Percentiles rank a stretch among this genome's conserved stretches.
Conservation (phyloP, 768 basidiomycete species). For the Naganishia vaughanmartiniae region DNA sequence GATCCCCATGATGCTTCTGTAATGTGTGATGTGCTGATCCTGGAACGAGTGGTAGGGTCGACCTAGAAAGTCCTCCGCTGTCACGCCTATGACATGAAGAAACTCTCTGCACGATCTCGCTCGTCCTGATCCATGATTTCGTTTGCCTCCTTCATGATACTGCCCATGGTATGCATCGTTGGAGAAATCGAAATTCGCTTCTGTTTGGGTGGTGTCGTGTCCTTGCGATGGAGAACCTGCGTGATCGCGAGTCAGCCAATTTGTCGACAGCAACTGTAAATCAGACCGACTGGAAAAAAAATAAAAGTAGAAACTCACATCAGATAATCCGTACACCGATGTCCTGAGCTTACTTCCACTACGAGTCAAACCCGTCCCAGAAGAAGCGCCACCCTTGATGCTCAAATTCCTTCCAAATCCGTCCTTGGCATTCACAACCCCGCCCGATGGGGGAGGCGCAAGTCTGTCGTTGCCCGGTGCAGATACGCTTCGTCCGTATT, state of each 20-base stretch:
- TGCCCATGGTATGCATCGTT: slow-evolving; percentile 28
- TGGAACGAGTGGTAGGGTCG: neutral
- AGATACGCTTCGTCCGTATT: slow-evolving; percentile 18
- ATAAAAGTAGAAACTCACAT: neutral
- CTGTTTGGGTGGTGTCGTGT: slow-evolving; percentile 3
- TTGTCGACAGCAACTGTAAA: neutral
- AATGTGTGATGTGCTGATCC: neutral
- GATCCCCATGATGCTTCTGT: neutral
- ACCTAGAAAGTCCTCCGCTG: neutral
- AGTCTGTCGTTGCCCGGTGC: slow-evolving; percentile 2
- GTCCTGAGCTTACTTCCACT: slow-evolving; percentile 21
- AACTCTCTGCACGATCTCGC: slow-evolving; percentile 23
- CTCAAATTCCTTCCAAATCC: slow-evolving; percentile 5
- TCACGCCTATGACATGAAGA: slow-evolving; percentile 18
- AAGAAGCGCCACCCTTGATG: neutral
- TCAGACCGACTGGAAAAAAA: neutral
- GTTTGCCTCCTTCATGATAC: slow-evolving; percentile 21
- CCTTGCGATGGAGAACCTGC: slow-evolving; percentile 15
- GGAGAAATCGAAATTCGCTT: slow-evolving; percentile 28
- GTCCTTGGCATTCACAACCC: neutral
- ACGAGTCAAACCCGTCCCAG: neutral
- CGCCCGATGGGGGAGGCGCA: neutral
- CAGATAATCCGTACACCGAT: slow-evolving; percentile 18
- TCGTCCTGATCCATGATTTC: slow-evolving; percentile 32
- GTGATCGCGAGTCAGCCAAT: neutral